Percentiles rank a stretch among this genome's conserved stretches.
phyloP scores from a whole-genome alignment of 148 eudicot genomes.

The Cornus kousa region DNA sequence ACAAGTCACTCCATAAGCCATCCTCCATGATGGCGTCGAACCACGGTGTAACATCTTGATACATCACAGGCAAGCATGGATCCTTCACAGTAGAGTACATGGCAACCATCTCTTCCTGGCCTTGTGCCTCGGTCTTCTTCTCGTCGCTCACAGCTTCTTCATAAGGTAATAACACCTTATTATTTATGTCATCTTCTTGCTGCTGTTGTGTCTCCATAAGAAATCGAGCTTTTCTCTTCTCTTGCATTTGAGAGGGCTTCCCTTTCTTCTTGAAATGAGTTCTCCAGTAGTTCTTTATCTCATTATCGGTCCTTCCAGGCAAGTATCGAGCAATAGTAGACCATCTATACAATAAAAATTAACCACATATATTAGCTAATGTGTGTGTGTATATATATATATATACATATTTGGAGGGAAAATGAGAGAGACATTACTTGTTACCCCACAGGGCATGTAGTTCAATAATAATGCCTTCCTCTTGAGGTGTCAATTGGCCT shows the following conservation, averaged over 20 bases:
- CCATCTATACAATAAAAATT: conserved; percentile 32
- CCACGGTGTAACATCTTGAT: conserved; percentile 26
- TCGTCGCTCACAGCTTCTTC: neutral
- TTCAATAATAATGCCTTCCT: conserved; percentile 69
- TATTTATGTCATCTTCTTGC: neutral
- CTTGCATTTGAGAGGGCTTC: conserved; percentile 22
- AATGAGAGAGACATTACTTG: conserved; percentile 34
- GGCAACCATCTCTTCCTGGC: neutral
- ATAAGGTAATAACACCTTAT: neutral
- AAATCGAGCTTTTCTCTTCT: conserved; percentile 22
- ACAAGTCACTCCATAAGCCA: conserved; percentile 40
- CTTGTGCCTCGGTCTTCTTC: neutral
- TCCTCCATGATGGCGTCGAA: conserved; percentile 24
- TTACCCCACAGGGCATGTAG: conserved; percentile 75
- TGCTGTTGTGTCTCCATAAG: conserved; percentile 1
- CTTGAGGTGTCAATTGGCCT: conserved; percentile 66
- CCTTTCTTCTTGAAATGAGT: conserved; percentile 59
- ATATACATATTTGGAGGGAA: neutral
- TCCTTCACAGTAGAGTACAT: neutral
- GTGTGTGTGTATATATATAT: too few species aligned
- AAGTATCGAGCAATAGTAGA: conserved; percentile 62
- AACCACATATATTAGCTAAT: neutral
- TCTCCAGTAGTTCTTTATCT: conserved; percentile 62
- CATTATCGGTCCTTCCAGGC: conserved; percentile 63
- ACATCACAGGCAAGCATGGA: neutral